Percentiles rank a stretch among this genome's conserved stretches.
Conservation (phyloP, 169 alveolate species). For the Plasmodium gallinaceum region DNA sequence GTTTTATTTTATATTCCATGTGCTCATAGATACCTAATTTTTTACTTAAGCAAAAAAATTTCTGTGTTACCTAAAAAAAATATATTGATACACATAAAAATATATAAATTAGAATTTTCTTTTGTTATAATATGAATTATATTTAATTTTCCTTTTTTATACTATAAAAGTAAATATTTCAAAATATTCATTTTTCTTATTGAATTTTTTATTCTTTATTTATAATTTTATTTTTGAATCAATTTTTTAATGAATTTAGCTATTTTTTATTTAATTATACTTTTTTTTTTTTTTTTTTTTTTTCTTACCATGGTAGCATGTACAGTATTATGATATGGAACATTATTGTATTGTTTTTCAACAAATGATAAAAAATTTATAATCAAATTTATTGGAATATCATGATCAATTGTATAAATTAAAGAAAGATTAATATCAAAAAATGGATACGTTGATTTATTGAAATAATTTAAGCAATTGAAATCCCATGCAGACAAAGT, state of each 20-base stretch:
- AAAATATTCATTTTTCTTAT: too few relatives aligned
- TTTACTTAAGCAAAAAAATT: constrained; percentile 79
- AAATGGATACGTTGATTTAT: constrained; percentile 63
- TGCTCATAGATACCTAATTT: constrained; percentile 79
- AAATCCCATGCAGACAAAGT: constrained; percentile 83
- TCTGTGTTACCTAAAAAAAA: constrained; percentile 81
- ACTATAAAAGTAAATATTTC: too few relatives aligned
- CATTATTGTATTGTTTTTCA: constrained; percentile 81
- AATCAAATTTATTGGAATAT: constrained; percentile 37
- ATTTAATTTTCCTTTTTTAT: background rate
- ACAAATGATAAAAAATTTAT: constrained; percentile 77
- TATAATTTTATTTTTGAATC: too few relatives aligned
- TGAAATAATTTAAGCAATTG: constrained; percentile 79
- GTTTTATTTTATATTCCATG: constrained; percentile 83
- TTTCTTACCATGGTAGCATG: constrained; percentile 83
- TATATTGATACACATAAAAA: background rate
- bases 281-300: background rate
- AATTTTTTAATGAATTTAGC: too few relatives aligned
- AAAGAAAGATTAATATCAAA: constrained; percentile 61
- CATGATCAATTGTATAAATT: constrained; percentile 31
- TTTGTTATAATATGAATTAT: too few relatives aligned
- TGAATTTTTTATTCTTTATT: too few relatives aligned
- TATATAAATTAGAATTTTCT: background rate
- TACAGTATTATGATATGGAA: constrained; percentile 84
- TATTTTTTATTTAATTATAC: background rate